Evolutionary conservation across 75 land plant species (phyloP), one percentile per base, ranked within the genome.

Genomic region (Picea sitchensis): DNA sequence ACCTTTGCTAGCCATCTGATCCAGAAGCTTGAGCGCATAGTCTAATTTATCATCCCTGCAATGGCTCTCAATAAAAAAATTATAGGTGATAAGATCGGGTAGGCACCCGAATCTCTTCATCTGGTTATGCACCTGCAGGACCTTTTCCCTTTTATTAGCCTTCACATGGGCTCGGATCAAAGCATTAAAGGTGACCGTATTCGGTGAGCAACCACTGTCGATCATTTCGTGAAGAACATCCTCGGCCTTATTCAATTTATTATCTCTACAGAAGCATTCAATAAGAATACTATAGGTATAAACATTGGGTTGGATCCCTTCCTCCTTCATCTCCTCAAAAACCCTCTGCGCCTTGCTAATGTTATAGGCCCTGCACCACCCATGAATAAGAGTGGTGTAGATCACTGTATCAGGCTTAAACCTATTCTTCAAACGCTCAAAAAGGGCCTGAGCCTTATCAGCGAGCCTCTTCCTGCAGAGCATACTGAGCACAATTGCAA

Each of bases 81-180:
- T 98, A 76, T 91, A 95, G 3, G 99, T 90, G 51, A 89, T 88
- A 5, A 85, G 78, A 68, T 98, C 99, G 1, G 96, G 88, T 18
- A 73, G 65, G 57, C 89, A 88, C 1, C 84, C 78, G 0, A 81
- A 72, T 77, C 86, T 86, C 82, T 84, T 83, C 95, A 96, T 95
- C 79, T 90, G 89, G 51, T 91, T 88, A 79, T 84, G 82, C 4
- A 90, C 88, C 67, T 92, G 83, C 69, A 93, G 61, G 18, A 86
- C 94, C 86, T 89, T 87, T 65, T 94, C 92, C 20, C 91, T 85
- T 51, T 91, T 61, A 2, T 87, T 89, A 3, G 91, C 91, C 76
- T 87, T 92, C 9, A 90, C 92, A 87, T 93, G 96, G 51, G 83
- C 92, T 54, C 93, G 74, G 83, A 95, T 92, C 77, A 96, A 59